Evolutionary conservation across 805 yeast genomes (phyloP).

Genomic region (Jamesozyma jinghongensis): DNA sequence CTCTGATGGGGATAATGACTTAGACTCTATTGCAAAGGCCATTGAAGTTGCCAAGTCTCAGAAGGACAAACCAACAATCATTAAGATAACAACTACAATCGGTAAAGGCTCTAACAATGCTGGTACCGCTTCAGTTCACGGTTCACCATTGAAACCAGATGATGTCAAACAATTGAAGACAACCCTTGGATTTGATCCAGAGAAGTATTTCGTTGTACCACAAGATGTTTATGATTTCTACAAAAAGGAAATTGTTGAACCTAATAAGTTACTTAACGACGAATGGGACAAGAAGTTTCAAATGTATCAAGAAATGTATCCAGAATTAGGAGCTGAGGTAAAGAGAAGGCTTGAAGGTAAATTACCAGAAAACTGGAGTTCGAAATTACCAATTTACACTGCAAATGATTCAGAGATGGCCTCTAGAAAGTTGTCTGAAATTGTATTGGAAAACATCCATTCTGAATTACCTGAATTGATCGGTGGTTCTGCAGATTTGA

Average conservation of each 20-base stretch:
- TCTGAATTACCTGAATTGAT: conserved; percentile 73
- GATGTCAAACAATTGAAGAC: conserved; percentile 81
- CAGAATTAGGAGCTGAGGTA: conserved; percentile 70
- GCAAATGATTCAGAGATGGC: conserved; percentile 78
- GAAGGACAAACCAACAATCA: conserved; percentile 73
- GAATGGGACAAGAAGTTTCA: conserved; percentile 65
- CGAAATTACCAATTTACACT: conserved; percentile 68
- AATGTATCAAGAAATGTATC: conserved; percentile 58
- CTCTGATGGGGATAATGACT: conserved; percentile 71
- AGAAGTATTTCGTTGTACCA: conserved; percentile 67
- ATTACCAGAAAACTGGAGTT: conserved; percentile 78
- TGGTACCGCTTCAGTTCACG: conserved; percentile 92
- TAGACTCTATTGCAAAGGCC: conserved; percentile 61
- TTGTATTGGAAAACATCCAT: conserved; percentile 54
- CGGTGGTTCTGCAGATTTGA: conserved; percentile 98
- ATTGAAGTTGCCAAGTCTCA: conserved; percentile 34
- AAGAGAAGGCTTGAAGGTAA: conserved; percentile 67
- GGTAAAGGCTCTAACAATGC: conserved; percentile 82
- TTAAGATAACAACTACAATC: conserved; percentile 81
- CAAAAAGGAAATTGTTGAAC: conserved; percentile 41
- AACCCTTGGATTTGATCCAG: conserved; percentile 81
- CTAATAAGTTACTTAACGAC: conserved; percentile 58
- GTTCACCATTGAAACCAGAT: conserved; percentile 90
- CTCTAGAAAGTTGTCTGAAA: conserved; percentile 88
- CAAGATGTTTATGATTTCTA: conserved; percentile 71